Base-by-base conservation (phyloP, 257 asterid species). In the Jacaranda mimosifolia region DNA sequence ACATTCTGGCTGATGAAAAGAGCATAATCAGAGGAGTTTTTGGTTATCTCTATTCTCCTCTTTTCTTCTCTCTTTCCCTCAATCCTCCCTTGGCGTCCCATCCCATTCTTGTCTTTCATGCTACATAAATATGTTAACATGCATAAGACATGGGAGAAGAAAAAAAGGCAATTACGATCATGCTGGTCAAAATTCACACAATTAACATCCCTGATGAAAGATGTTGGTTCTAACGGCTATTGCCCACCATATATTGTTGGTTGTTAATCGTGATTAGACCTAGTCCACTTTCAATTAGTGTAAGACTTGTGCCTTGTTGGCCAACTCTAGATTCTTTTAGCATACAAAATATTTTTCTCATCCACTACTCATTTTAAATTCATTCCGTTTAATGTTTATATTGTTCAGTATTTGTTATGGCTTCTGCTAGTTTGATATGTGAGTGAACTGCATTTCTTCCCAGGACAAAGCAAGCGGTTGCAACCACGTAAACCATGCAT, bases 401-500 rank as follows among this genome's bases (percentile, higher is more conserved):
- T 26, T 26, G 32, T 26, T 26, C 32, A 19, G 21, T 53, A 12
- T 9, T 45, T 58, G 32, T 26, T 53, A 14, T 40, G 43, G 49
- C 7, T 52, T 65, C 19, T 3, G 40, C 26, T 26, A 43, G 21
- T 49, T 63, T 38, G 11, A 64, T 59, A 6, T 43, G 46, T 18
- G 42, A 62, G 71, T 64, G 15, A 72, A 68, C 26, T 70, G 46
- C 57, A 68, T 60, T 73, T 79, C 57, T 81, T 68, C 82, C 68
- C 94, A 95, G 99, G 99, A 75, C 96, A 88, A 82, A 84, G 90
- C 85, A 90, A 89, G 80, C 89, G 98, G 57, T 72, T 93, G 51
- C 99, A 96, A 84, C 97, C 98, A 18, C 85, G 72, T 43, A 93
- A 89, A 86, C 99, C 98, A 8, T 93, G 92, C 86, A 93, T 97